Conservation (phyloP, 495 filamentous ascomycete genomes). For the Penicillium argentinense region DNA sequence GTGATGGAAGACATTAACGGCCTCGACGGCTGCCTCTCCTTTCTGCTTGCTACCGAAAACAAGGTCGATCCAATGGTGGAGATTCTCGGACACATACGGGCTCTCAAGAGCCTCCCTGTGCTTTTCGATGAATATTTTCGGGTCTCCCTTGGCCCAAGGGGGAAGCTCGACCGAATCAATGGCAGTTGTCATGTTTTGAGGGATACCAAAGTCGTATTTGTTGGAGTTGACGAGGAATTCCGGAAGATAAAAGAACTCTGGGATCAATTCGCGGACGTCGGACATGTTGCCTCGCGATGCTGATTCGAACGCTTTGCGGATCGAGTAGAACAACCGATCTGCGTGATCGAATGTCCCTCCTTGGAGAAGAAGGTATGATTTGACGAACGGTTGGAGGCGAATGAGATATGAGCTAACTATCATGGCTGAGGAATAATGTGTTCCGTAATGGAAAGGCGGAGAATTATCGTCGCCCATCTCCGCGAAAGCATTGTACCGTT, state of each 20-base stretch:
- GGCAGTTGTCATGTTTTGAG: slow-evolving; percentile 72
- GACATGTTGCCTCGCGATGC: slow-evolving; percentile 87
- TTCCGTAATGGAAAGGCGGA: slow-evolving; percentile 94
- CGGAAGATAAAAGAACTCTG: slow-evolving; percentile 95
- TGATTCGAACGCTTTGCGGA: slow-evolving; percentile 87
- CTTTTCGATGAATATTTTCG: slow-evolving; percentile 92
- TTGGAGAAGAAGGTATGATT: slow-evolving; percentile 95
- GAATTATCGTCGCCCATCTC: slow-evolving; percentile 82
- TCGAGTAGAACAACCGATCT: slow-evolving; percentile 91
- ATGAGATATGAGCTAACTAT: slow-evolving; percentile 97
- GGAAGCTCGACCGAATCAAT: slow-evolving; percentile 86
- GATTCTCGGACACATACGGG: slow-evolving; percentile 83
- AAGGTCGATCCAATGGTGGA: slow-evolving; percentile 96
- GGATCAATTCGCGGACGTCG: slow-evolving; percentile 90
- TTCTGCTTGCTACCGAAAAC: slow-evolving; percentile 95
- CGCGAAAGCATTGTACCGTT: slow-evolving; percentile 81
- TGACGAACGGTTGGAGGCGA: slow-evolving; percentile 90
- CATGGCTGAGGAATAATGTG: slow-evolving; percentile 98
- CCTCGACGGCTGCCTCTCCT: slow-evolving; percentile 88
- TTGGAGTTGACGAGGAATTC: slow-evolving; percentile 93
- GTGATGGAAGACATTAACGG: slow-evolving; percentile 93
- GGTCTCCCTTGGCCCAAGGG: slow-evolving; percentile 96
- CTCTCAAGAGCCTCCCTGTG: slow-evolving; percentile 93
- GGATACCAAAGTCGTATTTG: slow-evolving; percentile 84
- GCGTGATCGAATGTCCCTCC: slow-evolving; percentile 96